Conservation (phyloP, 345 rosid genomes). For the Nephelium lappaceum region DNA sequence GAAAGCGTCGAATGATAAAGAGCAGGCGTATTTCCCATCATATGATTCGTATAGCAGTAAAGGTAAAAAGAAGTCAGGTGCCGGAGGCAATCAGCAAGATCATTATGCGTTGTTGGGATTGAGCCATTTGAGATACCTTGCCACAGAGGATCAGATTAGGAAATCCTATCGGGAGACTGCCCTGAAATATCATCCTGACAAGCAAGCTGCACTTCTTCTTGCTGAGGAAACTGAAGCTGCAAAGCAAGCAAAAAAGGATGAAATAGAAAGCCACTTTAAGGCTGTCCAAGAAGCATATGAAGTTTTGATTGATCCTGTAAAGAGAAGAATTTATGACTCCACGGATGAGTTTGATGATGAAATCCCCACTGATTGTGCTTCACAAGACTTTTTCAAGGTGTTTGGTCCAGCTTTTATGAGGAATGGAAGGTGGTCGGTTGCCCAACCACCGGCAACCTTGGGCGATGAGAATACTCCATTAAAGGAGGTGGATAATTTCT, state of each 20-base stretch:
- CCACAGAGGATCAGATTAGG: slow-evolving; percentile 97
- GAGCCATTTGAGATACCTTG: slow-evolving; percentile 92
- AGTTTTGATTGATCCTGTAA: slow-evolving; percentile 80
- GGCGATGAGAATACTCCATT: slow-evolving; percentile 73
- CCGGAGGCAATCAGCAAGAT: slow-evolving; percentile 77
- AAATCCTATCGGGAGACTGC: slow-evolving; percentile 93
- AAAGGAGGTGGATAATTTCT: slow-evolving; percentile 79
- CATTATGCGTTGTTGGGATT: slow-evolving; percentile 92
- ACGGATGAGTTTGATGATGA: slow-evolving; percentile 98
- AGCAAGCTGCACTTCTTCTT: slow-evolving; percentile 83
- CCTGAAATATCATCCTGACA: slow-evolving; percentile 92
- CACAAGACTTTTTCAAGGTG: slow-evolving; percentile 92
- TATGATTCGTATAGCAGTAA: slow-evolving; percentile 73
- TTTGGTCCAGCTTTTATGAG: slow-evolving; percentile 98
- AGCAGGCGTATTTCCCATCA: slow-evolving; percentile 61
- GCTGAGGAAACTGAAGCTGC: slow-evolving; percentile 90
- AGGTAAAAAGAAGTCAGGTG: slow-evolving; percentile 88
- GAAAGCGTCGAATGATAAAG: slow-evolving; percentile 63
- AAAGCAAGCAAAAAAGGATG: slow-evolving; percentile 90
- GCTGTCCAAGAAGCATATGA: slow-evolving; percentile 96
- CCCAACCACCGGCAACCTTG: slow-evolving; percentile 70
- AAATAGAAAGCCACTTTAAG: slow-evolving; percentile 85
- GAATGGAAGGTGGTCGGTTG: slow-evolving; percentile 95
- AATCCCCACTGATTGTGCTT: slow-evolving; percentile 81
- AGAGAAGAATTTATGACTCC: slow-evolving; percentile 91